Evolutionary conservation across 768 basidiomycete genomes (phyloP), one percentile per base, ranked within the genome.

Genomic region (Astraeus odoratus): DNA sequence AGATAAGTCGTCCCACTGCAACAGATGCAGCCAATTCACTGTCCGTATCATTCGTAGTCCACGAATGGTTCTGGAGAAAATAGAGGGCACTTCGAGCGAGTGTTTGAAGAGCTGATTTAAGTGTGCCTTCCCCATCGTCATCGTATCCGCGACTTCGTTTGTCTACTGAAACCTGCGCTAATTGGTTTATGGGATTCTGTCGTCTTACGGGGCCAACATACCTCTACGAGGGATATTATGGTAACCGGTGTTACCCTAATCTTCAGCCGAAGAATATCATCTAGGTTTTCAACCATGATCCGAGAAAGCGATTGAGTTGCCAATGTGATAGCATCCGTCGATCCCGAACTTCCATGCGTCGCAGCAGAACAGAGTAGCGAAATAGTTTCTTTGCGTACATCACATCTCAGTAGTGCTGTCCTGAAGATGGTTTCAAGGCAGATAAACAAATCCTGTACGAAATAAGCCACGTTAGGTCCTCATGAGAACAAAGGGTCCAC

Each of bases 391-490:
- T 51, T 49, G 16, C 43, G 40, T 15, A 54, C 41, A 49, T 60
- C 48, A 46, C 78, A 71, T 43, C 81, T 72, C 29, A 67, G 67
- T 40, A 84, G 55, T 12, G 70, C 61, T 2, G 72, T 69, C 37
- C 83, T 71, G 18, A 88, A 62, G n/a, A 80, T 66, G 3, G 73
- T 77, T 49, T 86, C 83, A n/a, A 73, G 54, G 51, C 73, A 76
- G 2, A 66, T 52, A 9, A 86, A 55, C 38, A 89, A 57, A 30
- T 83, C 82, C 85, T 50, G n/a, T 16, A 37, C 33, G 26, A 38
- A 12, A 10, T 9, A 48, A 39, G 23, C 44, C 4, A 12, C 3
- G 30, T 10, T n/a, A 19, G 44, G 36, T 27, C 18, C 5, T 15
- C 20, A 22, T n/a, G n/a, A n/a, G n/a, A n/a, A 20, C 9, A n/a